Conservation (phyloP, 345 rosid species). For the Kernera saxatilis region DNA sequence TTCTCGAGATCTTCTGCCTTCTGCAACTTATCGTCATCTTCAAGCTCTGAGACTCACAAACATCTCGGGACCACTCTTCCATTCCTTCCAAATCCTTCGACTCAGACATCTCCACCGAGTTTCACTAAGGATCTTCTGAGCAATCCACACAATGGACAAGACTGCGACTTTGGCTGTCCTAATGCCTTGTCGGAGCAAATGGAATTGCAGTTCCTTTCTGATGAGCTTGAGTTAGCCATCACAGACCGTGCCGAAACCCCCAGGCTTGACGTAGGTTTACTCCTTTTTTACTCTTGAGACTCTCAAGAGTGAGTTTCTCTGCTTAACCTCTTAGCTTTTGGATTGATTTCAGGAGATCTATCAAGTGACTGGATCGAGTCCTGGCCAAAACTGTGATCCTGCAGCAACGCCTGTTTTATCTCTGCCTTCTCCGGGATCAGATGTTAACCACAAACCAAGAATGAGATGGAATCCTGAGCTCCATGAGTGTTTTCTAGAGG, state of each 20-base stretch:
- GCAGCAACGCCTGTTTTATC: constrained; percentile 27
- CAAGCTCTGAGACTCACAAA: constrained; percentile 45
- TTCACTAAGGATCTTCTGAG: constrained; percentile 40
- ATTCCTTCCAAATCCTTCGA: constrained; percentile 59
- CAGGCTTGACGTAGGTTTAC: constrained; percentile 54
- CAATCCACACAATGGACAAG: constrained; percentile 30
- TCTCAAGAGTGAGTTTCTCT: not conserved
- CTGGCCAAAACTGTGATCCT: constrained; percentile 28
- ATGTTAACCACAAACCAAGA: constrained; percentile 49
- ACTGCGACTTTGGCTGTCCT: constrained; percentile 24
- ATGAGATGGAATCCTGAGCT: constrained; percentile 86
- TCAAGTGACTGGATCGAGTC: constrained; percentile 25
- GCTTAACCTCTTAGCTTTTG: constrained; percentile 7
- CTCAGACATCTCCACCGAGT: constrained; percentile 39
- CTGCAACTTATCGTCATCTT: constrained; percentile 66
- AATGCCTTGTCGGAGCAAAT: constrained; percentile 45
- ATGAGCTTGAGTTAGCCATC: constrained; percentile 62
- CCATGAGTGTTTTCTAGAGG: constrained; percentile 56
- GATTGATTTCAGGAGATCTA: constrained; percentile 52
- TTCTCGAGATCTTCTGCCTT: constrained; percentile 58
- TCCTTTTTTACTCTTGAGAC: not conserved
- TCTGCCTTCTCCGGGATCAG: constrained; percentile 36
- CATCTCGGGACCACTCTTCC: constrained; percentile 53
- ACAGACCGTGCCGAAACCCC: constrained; percentile 62
- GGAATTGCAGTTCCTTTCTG: constrained; percentile 66